A percentile compares a stretch with the other conserved stretches of the same genome.
phyloP scores from a whole-genome alignment of 164 flowering plant species.

The Macadamia tetraphylla region DNA sequence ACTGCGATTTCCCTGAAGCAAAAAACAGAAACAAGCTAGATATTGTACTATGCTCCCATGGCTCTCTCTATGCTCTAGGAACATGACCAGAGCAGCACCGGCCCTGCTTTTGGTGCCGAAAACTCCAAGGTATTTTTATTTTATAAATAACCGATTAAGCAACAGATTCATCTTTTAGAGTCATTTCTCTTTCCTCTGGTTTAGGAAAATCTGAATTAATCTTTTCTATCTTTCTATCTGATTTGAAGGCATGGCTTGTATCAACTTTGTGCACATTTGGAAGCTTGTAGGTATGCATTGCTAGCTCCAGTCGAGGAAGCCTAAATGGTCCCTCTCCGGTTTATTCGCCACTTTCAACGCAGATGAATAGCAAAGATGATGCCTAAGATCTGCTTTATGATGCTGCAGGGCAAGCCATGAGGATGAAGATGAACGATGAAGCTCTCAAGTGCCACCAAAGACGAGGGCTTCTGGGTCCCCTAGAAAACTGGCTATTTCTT shows the following conservation, averaged over 20 bases:
- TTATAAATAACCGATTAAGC: too few species aligned
- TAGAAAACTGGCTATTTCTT: slow-evolving; percentile 1
- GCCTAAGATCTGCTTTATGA: slow-evolving; percentile 58
- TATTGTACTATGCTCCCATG: slow-evolving; percentile 14
- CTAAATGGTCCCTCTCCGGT: slow-evolving; percentile 34
- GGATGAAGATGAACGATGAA: slow-evolving; percentile 41
- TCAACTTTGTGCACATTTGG: slow-evolving; percentile 51
- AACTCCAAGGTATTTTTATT: slow-evolving; percentile 27
- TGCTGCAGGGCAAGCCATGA: slow-evolving; percentile 62
- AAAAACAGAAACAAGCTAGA: too few species aligned
- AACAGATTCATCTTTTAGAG: too few species aligned
- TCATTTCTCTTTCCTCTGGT: background rate
- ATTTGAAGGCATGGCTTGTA: slow-evolving; percentile 27
- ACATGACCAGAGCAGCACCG: slow-evolving; percentile 16
- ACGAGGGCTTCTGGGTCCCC: slow-evolving; percentile 32
- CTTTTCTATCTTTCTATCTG: background rate
- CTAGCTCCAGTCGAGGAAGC: slow-evolving; percentile 45
- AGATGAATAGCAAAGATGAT: slow-evolving; percentile 15
- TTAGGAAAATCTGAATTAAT: background rate
- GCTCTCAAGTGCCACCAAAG: slow-evolving; percentile 2
- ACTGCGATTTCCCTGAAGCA: too few species aligned
- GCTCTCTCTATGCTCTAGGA: slow-evolving; percentile 43
- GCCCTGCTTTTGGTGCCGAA: slow-evolving; percentile 11
- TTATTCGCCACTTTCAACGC: slow-evolving; percentile 36
- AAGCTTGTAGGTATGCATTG: slow-evolving; percentile 32